Base-by-base conservation (phyloP, 2,329 filamentous ascomycete genomes). In the Zymoseptoria crescenta region DNA sequence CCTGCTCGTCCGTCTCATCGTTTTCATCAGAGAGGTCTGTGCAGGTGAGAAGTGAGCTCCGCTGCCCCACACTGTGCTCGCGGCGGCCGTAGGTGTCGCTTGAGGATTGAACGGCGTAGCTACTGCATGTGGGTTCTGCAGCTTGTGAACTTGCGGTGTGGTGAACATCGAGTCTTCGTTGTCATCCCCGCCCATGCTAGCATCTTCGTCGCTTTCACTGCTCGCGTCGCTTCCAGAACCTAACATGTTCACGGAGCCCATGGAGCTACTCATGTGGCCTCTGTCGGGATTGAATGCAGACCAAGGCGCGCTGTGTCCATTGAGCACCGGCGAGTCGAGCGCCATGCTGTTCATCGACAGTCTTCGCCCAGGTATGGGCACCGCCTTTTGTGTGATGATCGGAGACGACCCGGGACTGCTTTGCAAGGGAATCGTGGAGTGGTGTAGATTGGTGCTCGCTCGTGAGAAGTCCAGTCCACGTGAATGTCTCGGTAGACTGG, bases 391-490 rank as follows among this genome's bases (percentile, higher is more conserved):
- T 56, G 86, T 86, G 57, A 94, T 87, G 10, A 87, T 92, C 0
- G 94, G 94, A 0, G 92, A 96, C 0, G 91, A 94, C 72, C 96
- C 91, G 3, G 92, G 91, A 4, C 89, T 94, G 0, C 89, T 88
- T 72, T 87, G 84, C 16, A 96, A 90, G 58, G 93, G 92, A 8
- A 97, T 82, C 0, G 89, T 97, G 16, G 93, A 96, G 74, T 97
- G 94, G 75, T 97, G 94, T 24, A 99, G 80, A 71, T 92, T 96
- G 9, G 93, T 96, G 62, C 91, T 94, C 9, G 92, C 92, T 66
- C 93, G 84, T 49, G 93, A 93, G 74, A 96, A 97, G 75, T 97
- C 93, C 61, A 96, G 80, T 50, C 93, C 93, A 58, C 93, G 85
- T 29, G 92, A 96, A 62, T 92, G 87, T 64, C 93, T 85, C 19